Conservation (phyloP, 2,329 filamentous ascomycete species). For the Phaeosphaeriaceae sp. region DNA sequence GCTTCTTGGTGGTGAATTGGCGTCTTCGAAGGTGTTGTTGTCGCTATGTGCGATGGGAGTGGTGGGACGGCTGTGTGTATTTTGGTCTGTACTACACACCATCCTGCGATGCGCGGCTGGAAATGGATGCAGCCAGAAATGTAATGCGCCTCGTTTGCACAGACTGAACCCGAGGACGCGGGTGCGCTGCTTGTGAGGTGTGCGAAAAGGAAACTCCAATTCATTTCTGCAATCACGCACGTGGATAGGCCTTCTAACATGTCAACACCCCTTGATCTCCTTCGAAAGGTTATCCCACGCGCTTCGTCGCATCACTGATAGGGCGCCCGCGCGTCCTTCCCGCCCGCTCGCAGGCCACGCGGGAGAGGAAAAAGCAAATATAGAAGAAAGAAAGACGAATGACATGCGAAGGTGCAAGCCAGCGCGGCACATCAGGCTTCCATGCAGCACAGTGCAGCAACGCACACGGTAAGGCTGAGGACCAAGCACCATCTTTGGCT, state of each 20-base stretch:
- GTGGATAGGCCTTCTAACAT: not conserved
- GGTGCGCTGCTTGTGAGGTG: not conserved
- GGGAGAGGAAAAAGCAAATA: slow-evolving; percentile 3
- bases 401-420: slow-evolving; percentile 8
- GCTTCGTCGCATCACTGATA: slow-evolving; percentile 6
- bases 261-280: not conserved
- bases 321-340: slow-evolving; percentile 1
- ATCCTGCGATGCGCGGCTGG: not conserved
- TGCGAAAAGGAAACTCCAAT: no score
- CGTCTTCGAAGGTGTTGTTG: not conserved
- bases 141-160: not conserved
- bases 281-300: not conserved
- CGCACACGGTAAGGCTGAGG: slow-evolving; percentile 15
- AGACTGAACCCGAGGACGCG: not conserved
- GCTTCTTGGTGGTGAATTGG: not conserved
- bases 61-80: slow-evolving; percentile 1
- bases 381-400: slow-evolving; percentile 1
- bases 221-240: slow-evolving; percentile 3
- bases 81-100: not conserved
- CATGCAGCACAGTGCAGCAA: slow-evolving; percentile 9
- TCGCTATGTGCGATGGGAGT: not conserved
- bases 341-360: slow-evolving; percentile 4
- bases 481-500: not conserved
- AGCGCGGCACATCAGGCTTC: slow-evolving; percentile 9
- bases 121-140: slow-evolving; percentile 1